Conservation (phyloP, 2,329 filamentous ascomycete species). For the Coniochaeta sp. region DNA sequence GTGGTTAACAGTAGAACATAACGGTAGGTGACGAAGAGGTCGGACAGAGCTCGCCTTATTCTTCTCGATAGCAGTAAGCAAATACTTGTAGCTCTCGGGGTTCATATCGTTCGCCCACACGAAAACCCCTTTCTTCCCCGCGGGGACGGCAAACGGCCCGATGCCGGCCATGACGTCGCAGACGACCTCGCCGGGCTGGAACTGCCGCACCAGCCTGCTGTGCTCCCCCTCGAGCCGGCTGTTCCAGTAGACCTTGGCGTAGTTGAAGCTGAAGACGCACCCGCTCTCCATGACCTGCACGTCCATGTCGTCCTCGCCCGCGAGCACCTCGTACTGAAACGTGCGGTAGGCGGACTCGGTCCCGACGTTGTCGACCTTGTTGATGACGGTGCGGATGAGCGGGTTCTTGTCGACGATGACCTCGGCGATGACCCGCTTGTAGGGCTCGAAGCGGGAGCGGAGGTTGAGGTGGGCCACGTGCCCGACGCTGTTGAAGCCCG, state of each 20-base stretch:
- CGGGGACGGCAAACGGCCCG: constrained; percentile 88
- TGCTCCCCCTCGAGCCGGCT: constrained; percentile 86
- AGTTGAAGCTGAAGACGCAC: constrained; percentile 89
- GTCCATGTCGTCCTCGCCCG: constrained; percentile 73
- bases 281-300: constrained; percentile 76
- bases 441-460: constrained; percentile 72
- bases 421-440: constrained; percentile 78
- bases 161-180: constrained; percentile 98
- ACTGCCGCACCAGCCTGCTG: constrained; percentile 66
- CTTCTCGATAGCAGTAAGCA: constrained; percentile 60
- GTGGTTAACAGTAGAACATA: constrained; percentile 4
- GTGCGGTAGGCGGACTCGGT: constrained; percentile 81
- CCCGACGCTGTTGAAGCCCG: constrained; percentile 81
- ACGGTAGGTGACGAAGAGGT: constrained; percentile 3
- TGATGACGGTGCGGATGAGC: constrained; percentile 80
- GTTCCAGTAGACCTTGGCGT: constrained; percentile 98
- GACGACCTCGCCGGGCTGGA: constrained; percentile 79
- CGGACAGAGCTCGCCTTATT: constrained; percentile 65
- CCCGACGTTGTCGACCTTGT: constrained; percentile 88
- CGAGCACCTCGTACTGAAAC: constrained; percentile 85
- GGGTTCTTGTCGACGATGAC: constrained; percentile 88
- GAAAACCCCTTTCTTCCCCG: constrained; percentile 82
- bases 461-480: constrained; percentile 94
- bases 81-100: constrained; percentile 71
- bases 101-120: constrained; percentile 98